Base-by-base conservation (phyloP, 768 basidiomycete genomes). In the Cystofilobasidium bisporidii region DNA sequence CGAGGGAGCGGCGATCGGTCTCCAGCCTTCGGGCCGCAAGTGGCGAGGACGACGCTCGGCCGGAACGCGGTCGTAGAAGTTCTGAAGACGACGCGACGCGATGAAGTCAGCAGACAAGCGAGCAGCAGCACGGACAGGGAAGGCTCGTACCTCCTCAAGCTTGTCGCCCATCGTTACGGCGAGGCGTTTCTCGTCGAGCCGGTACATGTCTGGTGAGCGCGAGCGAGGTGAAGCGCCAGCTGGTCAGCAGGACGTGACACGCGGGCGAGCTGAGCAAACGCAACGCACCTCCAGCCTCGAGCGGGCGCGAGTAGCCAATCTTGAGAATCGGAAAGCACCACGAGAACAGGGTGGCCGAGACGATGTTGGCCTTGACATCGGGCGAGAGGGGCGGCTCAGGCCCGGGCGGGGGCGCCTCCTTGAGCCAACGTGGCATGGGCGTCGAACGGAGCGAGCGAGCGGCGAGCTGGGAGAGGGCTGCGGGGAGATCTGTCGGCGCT, bases 21-120 rank as follows among this genome's bases (percentile, higher is more conserved):
- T 48, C 47, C 50, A 57, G 48, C 28, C 62, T 9, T 36, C 81
- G 2, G 50, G 71, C 40, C 41, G 59, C 18, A 65, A 62, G 26
- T 60, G 45, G 17, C 59, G 40, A 8, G 70, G 83, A 1, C 82
- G 77, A 61, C 81, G 78, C 56, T 81, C 79, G 11, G 82, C 81
- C 6, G 83, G 77, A 72, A 82, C 83, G 33, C 83, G 80, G 0
- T 74, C 69, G 70, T 81, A 85, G 70, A 83, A 85, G 58, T 79
- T 77, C 26, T 71, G 53, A 32, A 15, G 33, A 9, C 40, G 26
- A 32, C n/a, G n/a, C n/a, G n/a, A n/a, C n/a, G n/a, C n/a, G n/a
- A n/a, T n/a, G n/a, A n/a, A n/a, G n/a, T n/a, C n/a, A n/a, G n/a
- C n/a, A n/a, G n/a, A n/a, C n/a, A n/a, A n/a, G n/a, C n/a, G n/a